Evolutionary conservation across 2,329 filamentous ascomycete genomes (phyloP), one percentile per base, ranked within the genome.

Genomic region (Acephala macrosclerotiorum): DNA sequence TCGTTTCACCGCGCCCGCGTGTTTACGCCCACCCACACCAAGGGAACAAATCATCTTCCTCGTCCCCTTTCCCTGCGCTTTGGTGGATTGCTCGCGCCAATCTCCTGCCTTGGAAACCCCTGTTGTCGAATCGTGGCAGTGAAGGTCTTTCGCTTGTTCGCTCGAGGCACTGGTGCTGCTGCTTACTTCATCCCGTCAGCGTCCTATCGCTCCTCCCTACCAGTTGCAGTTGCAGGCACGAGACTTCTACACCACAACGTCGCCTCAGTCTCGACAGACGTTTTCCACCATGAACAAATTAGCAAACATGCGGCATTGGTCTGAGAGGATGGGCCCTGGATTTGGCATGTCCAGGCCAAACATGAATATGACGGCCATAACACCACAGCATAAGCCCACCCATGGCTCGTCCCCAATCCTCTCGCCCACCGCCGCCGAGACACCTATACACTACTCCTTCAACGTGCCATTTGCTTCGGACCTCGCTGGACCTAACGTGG

Each of bases 381-480:
- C 70, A 42, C 81, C 85, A 68, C 87, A 88, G 69, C 82, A 84
- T 73, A 88, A 89, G 78, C 82, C 84, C 68, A 79, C 81, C 65
- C 80, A 84, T 60, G 80, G 81, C 71, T 81, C 82, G 66, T 81
- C 86, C 65, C 83, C 87, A 70, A 82, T 88, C 76, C 84, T 89
- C 74, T 89, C 91, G 71, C 88, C 91, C 65, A 89, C 91, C 70
- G 84, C 90, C 69, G 86, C 90, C 76, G 91, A 95, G 77, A 85
- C 90, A 60, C 89, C 89, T 71, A 92, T 98, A 79, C 93, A 96
- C 80, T 91, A 97, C 78, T 95, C 93, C 71, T 98, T 99, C 89
- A 98, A 97, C 78, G 91, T 99, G 58, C 96, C 96, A 67, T 97
- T 98, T 81, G 90, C 94, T 73, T 97, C 93, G 70, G 95, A 95